Base-by-base conservation (phyloP, 805 yeast genomes). In the Pichia paraexigua region DNA sequence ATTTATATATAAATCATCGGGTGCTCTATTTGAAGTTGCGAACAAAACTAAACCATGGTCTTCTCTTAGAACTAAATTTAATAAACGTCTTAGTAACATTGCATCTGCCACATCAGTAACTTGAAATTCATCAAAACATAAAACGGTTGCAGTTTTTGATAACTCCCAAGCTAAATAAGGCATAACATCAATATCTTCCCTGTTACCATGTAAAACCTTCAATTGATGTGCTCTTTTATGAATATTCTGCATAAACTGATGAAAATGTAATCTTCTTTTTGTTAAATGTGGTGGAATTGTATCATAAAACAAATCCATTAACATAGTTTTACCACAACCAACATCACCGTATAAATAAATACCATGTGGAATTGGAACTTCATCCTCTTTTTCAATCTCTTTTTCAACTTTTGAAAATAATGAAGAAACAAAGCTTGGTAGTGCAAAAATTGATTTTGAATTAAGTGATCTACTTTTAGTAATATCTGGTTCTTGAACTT, bases 61-160 rank as follows among this genome's bases (percentile, higher is more conserved):
- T 0, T 83, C 79, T 45, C 85, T 78, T 51, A 91, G 69, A n/a
- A 87, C 73, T 40, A 80, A 67, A 60, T 80, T 78, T 41, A 88
- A 63, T 41, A 91, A 71, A 47, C 97, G 74, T 56, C 99, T 79
- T 43, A 94, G 73, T 35, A 94, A 74, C 98, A 94, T 94, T 2
- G 99, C 99, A 68, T 94, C 99, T 0, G 98, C 99, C 30, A 94
- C 97, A 66, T 94, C 99, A 0, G 96, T 89, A 43, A 94, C 99
- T 69, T 94, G 98, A 64, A 94, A 92, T 70, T 94, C 99, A 69
- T 94, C 99, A 65, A 94, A 88, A 67, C 99, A 94, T 53, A 94
- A 67, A 1, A 94, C 81, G 1, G 92, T 84, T 5, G 94, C 76
- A 47, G 76, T 73, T 56, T 77, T 77, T 1, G 97, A 87, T 51